Evolutionary conservation across 768 basidiomycete species (phyloP), one percentile per base, ranked within the genome.

Genomic region (Agrocybe chaxingu): DNA sequence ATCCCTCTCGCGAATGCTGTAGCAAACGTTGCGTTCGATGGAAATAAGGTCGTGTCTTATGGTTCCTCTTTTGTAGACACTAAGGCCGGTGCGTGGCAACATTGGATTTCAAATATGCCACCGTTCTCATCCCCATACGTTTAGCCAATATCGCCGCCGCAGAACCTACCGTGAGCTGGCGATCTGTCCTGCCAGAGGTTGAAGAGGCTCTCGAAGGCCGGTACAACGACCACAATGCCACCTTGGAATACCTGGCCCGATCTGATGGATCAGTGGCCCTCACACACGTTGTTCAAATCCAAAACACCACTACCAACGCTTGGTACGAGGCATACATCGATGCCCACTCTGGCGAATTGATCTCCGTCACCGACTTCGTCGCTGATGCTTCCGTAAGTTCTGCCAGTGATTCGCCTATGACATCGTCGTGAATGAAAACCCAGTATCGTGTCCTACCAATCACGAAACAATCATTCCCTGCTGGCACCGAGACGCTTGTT

Each of bases 311-410:
- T 2, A 59, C 64, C 4, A 63, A 76, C 39, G 70, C 74, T 8
- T 84, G 79, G 78, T 75, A 73, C 57, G 79, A 85, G 61, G 82
- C 80, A 0, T 81, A 80, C 52, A 74, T 85, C 39, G 82, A 84
- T 54, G 81, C 79, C 8, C 76, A 78, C 52, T 67, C 73, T 12
- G 77, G 76, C 10, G 76, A 77, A 31, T 59, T 84, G 30, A 62
- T 80, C 16, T 69, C 73, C n/a, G 68, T 82, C 31, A 76, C 75
- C 30, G 79, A 85, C 59, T 84, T 82, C 62, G 78, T 75, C 29
- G 60, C 72, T 13, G 65, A 72, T 32, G 72, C 74, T 4, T 67
- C 75, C 7, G 73, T 77, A 52, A 48, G 70, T 62, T 31, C 5
- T 44, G 29, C 46, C 32, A 13, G 11, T 11, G 6, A 35, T 6